Base-by-base conservation (phyloP, 306 rosid species). In the Mucuna pruriens region DNA sequence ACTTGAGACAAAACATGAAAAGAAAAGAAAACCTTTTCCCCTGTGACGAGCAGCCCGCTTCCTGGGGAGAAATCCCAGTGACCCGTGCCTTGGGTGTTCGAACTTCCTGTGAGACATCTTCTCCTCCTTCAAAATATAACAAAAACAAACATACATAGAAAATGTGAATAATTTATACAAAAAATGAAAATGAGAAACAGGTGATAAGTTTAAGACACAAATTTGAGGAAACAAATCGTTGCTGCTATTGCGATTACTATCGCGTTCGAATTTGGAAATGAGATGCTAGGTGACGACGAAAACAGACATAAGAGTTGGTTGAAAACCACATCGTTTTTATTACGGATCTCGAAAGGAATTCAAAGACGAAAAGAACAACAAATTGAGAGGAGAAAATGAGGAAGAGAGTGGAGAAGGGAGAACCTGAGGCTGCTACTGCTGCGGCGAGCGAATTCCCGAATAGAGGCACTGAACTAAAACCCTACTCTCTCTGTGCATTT, bases 31-130 rank as follows among this genome's bases (percentile, higher is more conserved):
- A 92, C 97, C 97, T 85, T 93, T 93, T 70, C 97, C 96, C 11
- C 96, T 83, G 83, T 91, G 97, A 25, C 94, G 94, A 33, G 92
- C 82, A 84, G 94, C 97, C 25, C 96, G 84, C 81, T 93, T 93
- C 87, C 97, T 90, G 2, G 97, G 97, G 51, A 93, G 97, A 77
- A 91, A 93, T 58, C 97, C 94, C 74, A 93, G 89, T 4, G 97
- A 93, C 1, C 97, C 97, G 49, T 93, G 97, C 68, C 97, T 90
- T 25, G 94, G 96, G 87, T 93, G 96, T 70, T 93, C 97, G 80
- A 93, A 93, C 90, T 93, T 93, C 90, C 96, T 87, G 90, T 91
- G 97, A 66, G 97, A 93, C 94, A 93, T 93, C 70, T 90, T 39
- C 74, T 62, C 76, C 78, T 79, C 77, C 87, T 84, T 20, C 80